Evolutionary conservation across 73 alveolate genomes (phyloP).

Genomic region (Paramecium sonneborni): DNA sequence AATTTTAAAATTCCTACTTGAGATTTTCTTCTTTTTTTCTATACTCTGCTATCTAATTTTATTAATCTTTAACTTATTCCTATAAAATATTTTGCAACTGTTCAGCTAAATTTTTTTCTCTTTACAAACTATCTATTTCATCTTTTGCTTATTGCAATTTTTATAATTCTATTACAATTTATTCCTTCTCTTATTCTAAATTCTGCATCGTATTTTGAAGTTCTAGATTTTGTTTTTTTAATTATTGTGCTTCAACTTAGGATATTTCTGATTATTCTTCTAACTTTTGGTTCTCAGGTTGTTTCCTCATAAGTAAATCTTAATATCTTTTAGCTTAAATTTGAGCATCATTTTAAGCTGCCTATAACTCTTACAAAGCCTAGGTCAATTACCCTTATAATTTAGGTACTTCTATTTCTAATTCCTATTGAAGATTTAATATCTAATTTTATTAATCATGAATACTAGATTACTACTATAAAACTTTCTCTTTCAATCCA

Average conservation of each 20-base stretch:
- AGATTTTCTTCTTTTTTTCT: neutral
- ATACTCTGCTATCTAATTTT: neutral
- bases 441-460: slow-evolving; percentile 1
- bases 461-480: neutral
- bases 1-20: neutral
- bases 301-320: neutral
- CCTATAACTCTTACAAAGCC: neutral
- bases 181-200: neutral
- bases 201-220: neutral
- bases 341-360: neutral
- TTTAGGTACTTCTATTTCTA: slow-evolving; percentile 15
- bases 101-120: neutral
- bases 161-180: neutral
- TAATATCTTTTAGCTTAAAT: neutral
- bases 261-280: neutral
- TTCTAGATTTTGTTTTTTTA: neutral
- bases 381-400: neutral
- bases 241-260: neutral
- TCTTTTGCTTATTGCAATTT: neutral
- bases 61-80: neutral
- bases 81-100: neutral
- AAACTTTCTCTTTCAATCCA: neutral
- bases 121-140: neutral
- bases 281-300: neutral
- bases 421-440: neutral